Base-by-base conservation (phyloP, 2,329 filamentous ascomycete genomes). In the Microdochium bolleyi region DNA sequence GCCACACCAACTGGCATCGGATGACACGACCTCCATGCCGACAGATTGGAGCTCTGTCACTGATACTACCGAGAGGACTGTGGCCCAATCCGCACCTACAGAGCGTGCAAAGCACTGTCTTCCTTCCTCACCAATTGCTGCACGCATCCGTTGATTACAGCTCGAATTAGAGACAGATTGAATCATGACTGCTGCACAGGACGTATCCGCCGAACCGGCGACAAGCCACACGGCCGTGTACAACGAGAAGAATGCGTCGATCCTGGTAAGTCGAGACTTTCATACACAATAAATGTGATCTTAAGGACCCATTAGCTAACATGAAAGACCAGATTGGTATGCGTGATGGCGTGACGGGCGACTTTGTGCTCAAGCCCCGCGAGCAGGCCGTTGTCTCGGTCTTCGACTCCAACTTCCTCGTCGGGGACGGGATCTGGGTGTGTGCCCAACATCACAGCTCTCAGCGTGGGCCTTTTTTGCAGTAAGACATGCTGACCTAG, bases 361-460 rank as follows among this genome's bases (percentile, higher is more conserved):
- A 58, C 16, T 64, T 64, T 50, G 52, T 52, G 11, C 54, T 63
- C 5, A 55, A 60, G 10, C 59, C 60, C 3, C 53, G 61, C 48
- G 54, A 55, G 13, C 52, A 63, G 19, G 62, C 60, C 4, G 51
- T 55, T 10, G 58, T 63, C 1, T 64, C 62, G 1, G 62, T 64
- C 2, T 64, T 64, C 52, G 62, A 64, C 57, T 63, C 61, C 3
- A 62, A 59, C 49, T 64, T 64, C 10, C 57, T 64, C 1, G 53
- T 64, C 16, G 62, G 62, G 3, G 62, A 64, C 51, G 62, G 62
- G 2, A 64, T 64, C 5, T 64, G 62, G 58, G 60, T 61, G 51
- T 25, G 53, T 49, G n/a, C n/a, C n/a, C n/a, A 3, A 13, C 3
- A 1, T 21, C 25, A 8, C n/a, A 16, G 9, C 50, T 44, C 4